phyloP scores from a whole-genome alignment of 495 filamentous ascomycete genomes.

The Xylaria cubensis region DNA sequence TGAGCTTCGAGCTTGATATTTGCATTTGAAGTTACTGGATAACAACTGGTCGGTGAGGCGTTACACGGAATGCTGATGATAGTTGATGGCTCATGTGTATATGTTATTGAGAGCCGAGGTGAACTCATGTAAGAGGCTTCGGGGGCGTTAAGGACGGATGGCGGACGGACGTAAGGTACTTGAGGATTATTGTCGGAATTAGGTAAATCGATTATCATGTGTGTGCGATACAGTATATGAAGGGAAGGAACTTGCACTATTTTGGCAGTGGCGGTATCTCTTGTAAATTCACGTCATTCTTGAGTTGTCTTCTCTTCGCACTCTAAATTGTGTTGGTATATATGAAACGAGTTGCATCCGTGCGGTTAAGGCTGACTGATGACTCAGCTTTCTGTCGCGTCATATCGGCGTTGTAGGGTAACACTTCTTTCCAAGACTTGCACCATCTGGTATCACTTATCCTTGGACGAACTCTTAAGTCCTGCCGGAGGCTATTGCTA shows the following conservation, averaged over 20 bases:
- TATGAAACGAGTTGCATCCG: not conserved
- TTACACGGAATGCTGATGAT: not conserved
- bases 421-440: no score
- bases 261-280: not conserved
- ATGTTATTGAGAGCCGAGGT: not conserved
- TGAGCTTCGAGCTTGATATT: not conserved
- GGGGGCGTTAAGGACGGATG: not conserved
- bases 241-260: not conserved
- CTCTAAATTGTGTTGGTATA: not conserved
- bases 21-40: conserved; percentile 18
- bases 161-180: not conserved
- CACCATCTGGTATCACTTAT: no score
- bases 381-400: not conserved
- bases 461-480: no score
- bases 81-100: not conserved
- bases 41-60: not conserved
- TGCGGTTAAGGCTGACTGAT: not conserved
- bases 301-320: not conserved
- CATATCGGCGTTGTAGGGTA: no score
- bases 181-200: not conserved
- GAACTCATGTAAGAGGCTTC: not conserved
- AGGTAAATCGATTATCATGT: not conserved
- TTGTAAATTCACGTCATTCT: not conserved
- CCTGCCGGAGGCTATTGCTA: no score
- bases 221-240: not conserved